A percentile compares a stretch with the other conserved stretches of the same genome.
Evolutionary conservation across 2,329 filamentous ascomycete genomes (phyloP).

Genomic region (Talaromyces atroroseus): DNA sequence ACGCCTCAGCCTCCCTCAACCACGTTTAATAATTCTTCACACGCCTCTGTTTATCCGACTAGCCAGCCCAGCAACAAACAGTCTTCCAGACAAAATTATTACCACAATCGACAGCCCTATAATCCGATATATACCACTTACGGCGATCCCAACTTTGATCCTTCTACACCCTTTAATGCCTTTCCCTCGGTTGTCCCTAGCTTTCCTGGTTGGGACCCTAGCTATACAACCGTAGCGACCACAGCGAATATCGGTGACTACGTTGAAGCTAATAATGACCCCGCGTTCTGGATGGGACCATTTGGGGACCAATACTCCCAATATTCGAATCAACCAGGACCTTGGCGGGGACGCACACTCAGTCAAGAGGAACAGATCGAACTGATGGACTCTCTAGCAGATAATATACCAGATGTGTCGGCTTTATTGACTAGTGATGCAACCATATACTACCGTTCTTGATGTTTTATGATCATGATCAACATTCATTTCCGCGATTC

Average conservation of each 20-base stretch:
- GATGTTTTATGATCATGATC: conserved; percentile 4
- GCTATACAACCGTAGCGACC: conserved; percentile 34
- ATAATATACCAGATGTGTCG: conserved; percentile 47
- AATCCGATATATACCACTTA: conserved; percentile 19
- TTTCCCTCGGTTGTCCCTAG: conserved; percentile 38
- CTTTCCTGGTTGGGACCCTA: conserved; percentile 38
- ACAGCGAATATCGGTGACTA: conserved; percentile 32
- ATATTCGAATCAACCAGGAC: conserved; percentile 43
- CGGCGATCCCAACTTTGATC: conserved; percentile 29
- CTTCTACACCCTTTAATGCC: conserved; percentile 34
- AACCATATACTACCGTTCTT: conserved; percentile 12
- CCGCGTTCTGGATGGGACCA: conserved; percentile 39
- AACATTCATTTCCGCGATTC: not conserved
- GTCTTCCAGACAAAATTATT: conserved; percentile 7
- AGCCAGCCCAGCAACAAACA: conserved; percentile 16
- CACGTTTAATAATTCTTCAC: conserved; percentile 18
- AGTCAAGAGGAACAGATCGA: conserved; percentile 78
- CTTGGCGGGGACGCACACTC: conserved; percentile 56
- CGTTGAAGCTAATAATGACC: conserved; percentile 29
- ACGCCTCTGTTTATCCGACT: conserved; percentile 12
- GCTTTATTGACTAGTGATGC: conserved; percentile 5
- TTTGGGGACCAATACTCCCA: conserved; percentile 45
- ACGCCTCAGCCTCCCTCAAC: conserved; percentile 15
- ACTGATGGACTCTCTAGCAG: conserved; percentile 72
- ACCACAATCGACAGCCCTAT: conserved; percentile 18